phyloP scores from a whole-genome alignment of 345 rosid genomes.

The Viola odorata region DNA sequence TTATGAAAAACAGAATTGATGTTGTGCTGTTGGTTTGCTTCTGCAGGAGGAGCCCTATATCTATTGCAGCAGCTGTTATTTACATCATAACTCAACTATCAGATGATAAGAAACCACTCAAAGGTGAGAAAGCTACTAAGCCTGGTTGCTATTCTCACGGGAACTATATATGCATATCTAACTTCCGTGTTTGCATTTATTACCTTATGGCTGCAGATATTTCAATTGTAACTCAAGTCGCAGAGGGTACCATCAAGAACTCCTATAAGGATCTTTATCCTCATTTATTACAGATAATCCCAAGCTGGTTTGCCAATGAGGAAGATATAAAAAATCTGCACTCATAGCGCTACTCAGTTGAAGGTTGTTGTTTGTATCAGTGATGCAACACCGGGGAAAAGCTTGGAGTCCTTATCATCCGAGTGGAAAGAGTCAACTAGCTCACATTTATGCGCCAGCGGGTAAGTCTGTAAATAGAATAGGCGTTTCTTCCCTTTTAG shows the following conservation, averaged over 20 bases:
- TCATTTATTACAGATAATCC: constrained; percentile 34
- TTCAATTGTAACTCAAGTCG: constrained; percentile 41
- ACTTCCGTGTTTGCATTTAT: neutral
- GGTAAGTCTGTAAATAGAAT: constrained; percentile 6
- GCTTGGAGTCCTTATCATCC: too few relatives aligned
- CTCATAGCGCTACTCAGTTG: constrained; percentile 10
- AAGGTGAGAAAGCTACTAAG: constrained; percentile 29
- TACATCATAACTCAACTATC: constrained; percentile 44
- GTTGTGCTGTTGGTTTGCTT: neutral
- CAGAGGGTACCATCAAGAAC: constrained; percentile 51
- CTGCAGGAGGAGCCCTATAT: constrained; percentile 58
- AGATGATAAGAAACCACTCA: constrained; percentile 38
- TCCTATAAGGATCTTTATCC: constrained; percentile 41
- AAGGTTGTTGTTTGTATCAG: neutral
- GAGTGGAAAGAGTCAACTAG: too few relatives aligned
- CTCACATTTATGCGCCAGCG: too few relatives aligned
- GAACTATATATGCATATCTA: neutral
- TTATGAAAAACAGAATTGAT: too few relatives aligned
- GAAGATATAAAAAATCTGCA: constrained; percentile 36
- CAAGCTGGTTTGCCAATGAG: constrained; percentile 46
- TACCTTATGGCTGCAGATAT: constrained; percentile 29
- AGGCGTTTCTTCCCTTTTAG: constrained; percentile 3
- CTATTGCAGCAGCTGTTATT: constrained; percentile 49
- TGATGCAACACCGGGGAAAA: constrained; percentile 3
- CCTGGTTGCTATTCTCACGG: neutral